Conservation (phyloP, 805 yeast species). For the Ogataea nakhonphanomensis region DNA sequence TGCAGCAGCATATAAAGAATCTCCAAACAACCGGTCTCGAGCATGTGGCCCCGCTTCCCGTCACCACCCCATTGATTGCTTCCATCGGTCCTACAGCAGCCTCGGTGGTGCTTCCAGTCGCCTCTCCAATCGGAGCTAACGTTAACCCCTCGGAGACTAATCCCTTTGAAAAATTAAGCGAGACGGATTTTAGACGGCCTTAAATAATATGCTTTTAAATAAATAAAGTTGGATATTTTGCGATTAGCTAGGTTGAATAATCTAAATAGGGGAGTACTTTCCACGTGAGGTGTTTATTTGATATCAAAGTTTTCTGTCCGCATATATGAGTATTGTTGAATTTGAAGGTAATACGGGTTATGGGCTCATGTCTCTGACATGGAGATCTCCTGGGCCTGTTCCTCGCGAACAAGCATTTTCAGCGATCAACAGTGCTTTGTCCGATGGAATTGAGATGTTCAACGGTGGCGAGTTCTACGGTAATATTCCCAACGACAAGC, state of each 20-base stretch:
- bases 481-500: constrained; percentile 34
- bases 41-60: constrained; percentile 21
- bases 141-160: constrained; percentile 17
- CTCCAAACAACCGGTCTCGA: constrained; percentile 15
- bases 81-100: constrained; percentile 36
- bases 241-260: no score
- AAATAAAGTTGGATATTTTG: no score
- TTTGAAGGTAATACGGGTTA: constrained; percentile 45
- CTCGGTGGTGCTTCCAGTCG: constrained; percentile 31
- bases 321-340: constrained; percentile 1
- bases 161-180: constrained; percentile 24
- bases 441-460: constrained; percentile 48
- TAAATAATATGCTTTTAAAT: no score
- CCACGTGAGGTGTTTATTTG: no score
- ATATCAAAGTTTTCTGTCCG: no score
- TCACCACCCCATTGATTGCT: constrained; percentile 36
- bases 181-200: constrained; percentile 1
- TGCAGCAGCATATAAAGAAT: constrained; percentile 26
- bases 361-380: constrained; percentile 82
- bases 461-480: constrained; percentile 85
- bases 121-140: constrained; percentile 24
- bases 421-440: constrained; percentile 50
- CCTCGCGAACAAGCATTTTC: constrained; percentile 52
- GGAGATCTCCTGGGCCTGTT: constrained; percentile 52
- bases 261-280: no score